Evolutionary conservation across 495 filamentous ascomycete species (phyloP), one percentile per base, ranked within the genome.

Genomic region (Podospora pseudopauciseta): DNA sequence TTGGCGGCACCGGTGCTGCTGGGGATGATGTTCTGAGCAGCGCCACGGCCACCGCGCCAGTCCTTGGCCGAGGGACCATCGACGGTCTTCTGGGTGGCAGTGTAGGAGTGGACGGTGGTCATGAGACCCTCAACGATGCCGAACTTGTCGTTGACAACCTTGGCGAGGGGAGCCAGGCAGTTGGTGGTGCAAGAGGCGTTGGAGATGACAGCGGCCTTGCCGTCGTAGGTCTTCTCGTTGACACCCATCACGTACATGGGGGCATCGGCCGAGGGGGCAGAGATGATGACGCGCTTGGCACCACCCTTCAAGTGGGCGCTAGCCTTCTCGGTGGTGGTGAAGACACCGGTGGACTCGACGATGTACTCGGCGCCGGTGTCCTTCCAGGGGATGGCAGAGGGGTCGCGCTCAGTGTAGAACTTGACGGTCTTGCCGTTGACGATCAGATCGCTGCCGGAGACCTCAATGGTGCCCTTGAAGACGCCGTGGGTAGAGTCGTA

Each of bases 161-260:
- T 99, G 84, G 96, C 95, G 72, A 99, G 90, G 77, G 95, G 95
- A 82, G 95, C 95, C 80, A 99, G 85, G 89, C 95, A 98, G 90
- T 99, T 99, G 85, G 95, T 99, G 78, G 95, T 99, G 86, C 95
- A 99, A 75, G 96, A 98, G 73, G 95, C 95, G 86, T 99, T 99
- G 84, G 95, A 98, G 85, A 98, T 90, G 82, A 99, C 89, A 73
- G 91, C 84, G 79, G 95, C 86, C 80, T 92, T 89, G 79, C 87
- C 88, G 82, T 89, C 93, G 89, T 99, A 99, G 74, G 82, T 84
- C 81, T 92, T 86, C 82, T 98, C 86, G 88, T 99, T 99, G 83
- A 99, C 95, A 81, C 95, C 95, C 91, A 97, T 97, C 77, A 99
- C 95, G 87, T 95, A 99, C 95, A 99, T 99, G 76, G 95, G 94